Evolutionary conservation across 768 basidiomycete genomes (phyloP).

Genomic region (Russula brevipes): DNA sequence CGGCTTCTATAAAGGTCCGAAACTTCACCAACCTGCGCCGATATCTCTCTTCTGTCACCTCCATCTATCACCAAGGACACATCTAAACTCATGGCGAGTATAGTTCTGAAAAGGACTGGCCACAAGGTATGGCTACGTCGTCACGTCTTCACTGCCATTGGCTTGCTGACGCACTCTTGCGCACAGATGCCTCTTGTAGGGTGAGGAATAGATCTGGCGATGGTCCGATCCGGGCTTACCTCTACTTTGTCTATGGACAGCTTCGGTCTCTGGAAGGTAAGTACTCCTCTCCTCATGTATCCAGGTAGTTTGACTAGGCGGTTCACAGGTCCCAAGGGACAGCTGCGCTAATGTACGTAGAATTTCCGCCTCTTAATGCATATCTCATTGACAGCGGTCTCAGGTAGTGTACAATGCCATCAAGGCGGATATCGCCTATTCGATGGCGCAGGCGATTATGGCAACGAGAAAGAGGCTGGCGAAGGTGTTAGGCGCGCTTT

Average conservation of each 20-base stretch:
- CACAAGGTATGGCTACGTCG: slow-evolving; percentile 42
- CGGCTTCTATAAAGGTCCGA: neutral
- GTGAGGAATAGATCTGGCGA: slow-evolving; percentile 36
- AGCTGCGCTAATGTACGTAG: slow-evolving; percentile 51
- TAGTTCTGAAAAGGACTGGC: slow-evolving; percentile 54
- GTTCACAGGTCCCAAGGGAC: slow-evolving; percentile 48
- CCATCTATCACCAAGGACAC: slow-evolving; percentile 11
- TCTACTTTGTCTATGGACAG: slow-evolving; percentile 32
- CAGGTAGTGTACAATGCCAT: slow-evolving; percentile 82
- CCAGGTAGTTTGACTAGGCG: neutral
- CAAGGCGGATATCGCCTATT: slow-evolving; percentile 84
- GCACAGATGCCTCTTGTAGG: slow-evolving; percentile 66
- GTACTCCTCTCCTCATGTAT: slow-evolving; percentile 10
- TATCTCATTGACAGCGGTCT: neutral
- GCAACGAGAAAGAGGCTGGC: slow-evolving; percentile 84
- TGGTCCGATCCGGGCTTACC: slow-evolving; percentile 16
- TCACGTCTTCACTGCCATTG: slow-evolving; percentile 6
- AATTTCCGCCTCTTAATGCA: neutral
- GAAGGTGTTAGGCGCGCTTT: slow-evolving; percentile 76
- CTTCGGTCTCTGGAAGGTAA: slow-evolving; percentile 68
- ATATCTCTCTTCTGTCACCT: neutral
- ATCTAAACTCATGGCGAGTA: slow-evolving; percentile 41
- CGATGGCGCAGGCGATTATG: slow-evolving; percentile 83
- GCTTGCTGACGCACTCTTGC: slow-evolving; percentile 8
- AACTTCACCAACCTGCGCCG: neutral